phyloP scores from a whole-genome alignment of 1,284 basidiomycete genomes.

The Boletus calvinii region DNA sequence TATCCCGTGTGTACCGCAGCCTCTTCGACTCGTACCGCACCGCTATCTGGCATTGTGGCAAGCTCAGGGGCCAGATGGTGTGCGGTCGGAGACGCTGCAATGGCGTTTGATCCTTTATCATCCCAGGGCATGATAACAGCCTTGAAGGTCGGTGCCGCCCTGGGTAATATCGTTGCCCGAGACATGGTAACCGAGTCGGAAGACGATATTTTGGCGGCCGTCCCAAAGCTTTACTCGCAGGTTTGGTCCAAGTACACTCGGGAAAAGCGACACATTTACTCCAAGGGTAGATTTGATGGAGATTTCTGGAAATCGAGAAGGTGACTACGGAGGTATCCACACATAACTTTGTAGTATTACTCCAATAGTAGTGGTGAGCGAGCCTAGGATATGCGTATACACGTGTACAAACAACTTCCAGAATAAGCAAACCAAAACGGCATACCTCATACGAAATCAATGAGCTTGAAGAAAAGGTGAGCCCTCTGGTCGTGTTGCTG shows the following conservation, averaged over 20 bases:
- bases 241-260: not conserved
- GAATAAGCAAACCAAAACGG: conserved; percentile 11
- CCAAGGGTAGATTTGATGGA: not conserved
- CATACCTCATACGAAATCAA: conserved; percentile 8
- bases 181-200: not conserved
- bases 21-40: not conserved
- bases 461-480: conserved; percentile 37
- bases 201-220: not conserved
- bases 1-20: not conserved
- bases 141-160: conserved; percentile 25
- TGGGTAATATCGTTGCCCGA: not conserved
- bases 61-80: conserved; percentile 23
- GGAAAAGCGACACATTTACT: not conserved
- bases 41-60: not conserved
- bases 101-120: conserved; percentile 40
- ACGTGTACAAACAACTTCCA: conserved; percentile 20
- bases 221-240: not conserved
- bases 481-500: not conserved
- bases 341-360: too few species aligned
- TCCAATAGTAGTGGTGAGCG: too few species aligned
- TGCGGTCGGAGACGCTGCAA: conserved; percentile 30
- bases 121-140: conserved; percentile 41
- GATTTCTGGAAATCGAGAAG: not conserved
- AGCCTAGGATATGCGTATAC: not conserved
- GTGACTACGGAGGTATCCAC: not conserved